Evolutionary conservation across 768 basidiomycete species (phyloP).

Genomic region (Brasilioporus rufonigricans): DNA sequence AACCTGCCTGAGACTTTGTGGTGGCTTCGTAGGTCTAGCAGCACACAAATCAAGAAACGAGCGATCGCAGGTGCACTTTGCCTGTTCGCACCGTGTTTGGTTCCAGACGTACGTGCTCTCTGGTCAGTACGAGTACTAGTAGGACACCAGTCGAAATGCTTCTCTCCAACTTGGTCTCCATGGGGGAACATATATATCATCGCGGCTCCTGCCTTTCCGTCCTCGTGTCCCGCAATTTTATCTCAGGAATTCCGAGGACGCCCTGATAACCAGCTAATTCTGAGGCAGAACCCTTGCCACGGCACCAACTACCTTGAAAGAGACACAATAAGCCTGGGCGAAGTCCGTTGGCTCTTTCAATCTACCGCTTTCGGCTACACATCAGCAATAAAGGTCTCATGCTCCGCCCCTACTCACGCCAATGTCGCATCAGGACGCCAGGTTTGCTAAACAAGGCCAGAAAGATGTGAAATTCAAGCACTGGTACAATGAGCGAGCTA

Average conservation of each 20-base stretch:
- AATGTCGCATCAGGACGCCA: background rate
- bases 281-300: background rate
- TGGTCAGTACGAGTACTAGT: background rate
- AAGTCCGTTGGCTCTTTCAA: conserved; percentile 15
- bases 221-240: conserved; percentile 1
- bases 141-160: too few relatives aligned
- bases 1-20: background rate
- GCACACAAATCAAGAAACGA: too few relatives aligned
- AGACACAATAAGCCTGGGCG: conserved; percentile 4
- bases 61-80: background rate
- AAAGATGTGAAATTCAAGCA: conserved; percentile 4
- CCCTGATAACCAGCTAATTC: background rate
- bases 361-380: conserved; percentile 18
- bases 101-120: conserved; percentile 9
- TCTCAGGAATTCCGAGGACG: conserved; percentile 1
- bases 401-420: conserved; percentile 6
- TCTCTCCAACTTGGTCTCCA: background rate
- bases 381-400: conserved; percentile 4
- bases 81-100: conserved; percentile 2
- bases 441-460: background rate
- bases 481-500: conserved; percentile 7
- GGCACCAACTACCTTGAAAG: conserved; percentile 1
- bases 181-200: background rate
- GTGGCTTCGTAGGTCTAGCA: background rate
- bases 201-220: background rate